Evolutionary conservation across 2,329 filamentous ascomycete genomes (phyloP), one percentile per base, ranked within the genome.

Genomic region (Hyphodiscus sp.): DNA sequence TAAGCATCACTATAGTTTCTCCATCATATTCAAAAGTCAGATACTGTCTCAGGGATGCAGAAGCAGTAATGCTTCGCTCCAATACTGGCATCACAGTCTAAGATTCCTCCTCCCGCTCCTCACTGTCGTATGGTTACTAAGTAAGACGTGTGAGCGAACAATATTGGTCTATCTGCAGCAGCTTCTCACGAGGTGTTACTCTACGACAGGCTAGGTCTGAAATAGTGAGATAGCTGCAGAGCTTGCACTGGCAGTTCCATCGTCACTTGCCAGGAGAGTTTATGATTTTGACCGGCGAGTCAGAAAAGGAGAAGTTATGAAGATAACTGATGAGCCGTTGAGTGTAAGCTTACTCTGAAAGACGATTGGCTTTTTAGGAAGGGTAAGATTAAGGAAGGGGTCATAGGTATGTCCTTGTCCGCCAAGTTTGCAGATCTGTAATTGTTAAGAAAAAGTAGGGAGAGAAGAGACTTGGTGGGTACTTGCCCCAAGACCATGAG

Each of bases 361-460:
- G 60, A 66, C 65, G 0, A 50, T 73, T 7, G 70, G 69, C 2
- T 64, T 72, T 20, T 53, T 72, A 20, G 69, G 70, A 2, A 71
- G 67, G 70, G 71, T 2, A 66, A 67, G 50, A 69, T 72, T 41
- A 69, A 70, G 1, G n/a, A n/a, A n/a, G n/a, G n/a, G n/a, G n/a
- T n/a, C n/a, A n/a, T n/a, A n/a, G n/a, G n/a, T n/a, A n/a, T n/a
- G n/a, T n/a, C n/a, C n/a, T n/a, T n/a, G n/a, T n/a, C n/a, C n/a
- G n/a, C n/a, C n/a, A n/a, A n/a, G n/a, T n/a, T n/a, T n/a, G n/a
- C n/a, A n/a, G n/a, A n/a, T 33, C 13, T 33, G 29, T 8, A 33
- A 33, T 33, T 13, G 29, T 13, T 7, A 33, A 33, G 29, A 33
- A 61, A 58, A 3, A 58, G 55, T 10, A 62, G 70, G 18, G 64